These are phyloP conservation scores for Herpetomonas tarakana DNA, from an alignment of 208 protist genomes.

Conservation along the genomic window DNA sequence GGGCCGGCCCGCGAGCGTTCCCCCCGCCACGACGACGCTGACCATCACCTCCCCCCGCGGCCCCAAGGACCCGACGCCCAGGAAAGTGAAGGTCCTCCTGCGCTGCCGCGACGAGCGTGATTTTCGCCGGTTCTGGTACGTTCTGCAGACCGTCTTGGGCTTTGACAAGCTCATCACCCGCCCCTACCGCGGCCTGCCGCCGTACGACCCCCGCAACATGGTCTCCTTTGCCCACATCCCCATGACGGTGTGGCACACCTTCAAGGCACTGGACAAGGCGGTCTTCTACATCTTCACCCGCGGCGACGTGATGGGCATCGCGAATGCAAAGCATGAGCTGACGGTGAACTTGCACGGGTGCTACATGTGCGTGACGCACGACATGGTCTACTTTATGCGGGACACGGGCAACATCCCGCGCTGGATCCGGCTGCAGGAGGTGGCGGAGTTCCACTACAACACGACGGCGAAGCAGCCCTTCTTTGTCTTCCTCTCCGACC, in stretches of 20 bases:
- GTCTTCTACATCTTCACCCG: conserved; percentile 52
- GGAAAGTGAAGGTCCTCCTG: conserved; percentile 20
- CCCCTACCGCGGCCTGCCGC: conserved; percentile 45
- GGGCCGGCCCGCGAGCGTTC: neutral
- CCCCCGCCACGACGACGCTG: conserved; percentile 5
- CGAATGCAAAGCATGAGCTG: conserved; percentile 8
- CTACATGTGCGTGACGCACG: conserved; percentile 52
- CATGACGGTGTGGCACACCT: conserved; percentile 41
- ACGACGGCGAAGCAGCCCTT: conserved; percentile 17
- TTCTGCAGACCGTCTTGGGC: conserved; percentile 41
- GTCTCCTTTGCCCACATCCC: conserved; percentile 51
- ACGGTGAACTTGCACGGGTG: conserved; percentile 13
- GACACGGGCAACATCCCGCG: conserved; percentile 41
- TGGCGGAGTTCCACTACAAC: conserved; percentile 43
- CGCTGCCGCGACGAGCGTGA: conserved; percentile 44
- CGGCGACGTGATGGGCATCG: conserved; percentile 26
- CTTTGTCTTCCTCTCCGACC: conserved; percentile 41
- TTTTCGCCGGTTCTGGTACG: conserved; percentile 48
- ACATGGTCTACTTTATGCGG: conserved; percentile 51
- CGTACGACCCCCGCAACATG: conserved; percentile 64
- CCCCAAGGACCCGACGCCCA: neutral
- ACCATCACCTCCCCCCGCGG: conserved; percentile 23
- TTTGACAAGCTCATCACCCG: conserved; percentile 47
- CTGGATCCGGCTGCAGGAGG: conserved; percentile 33
- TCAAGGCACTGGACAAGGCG: conserved; percentile 45